A percentile compares a stretch with the other conserved stretches of the same genome.
Conservation (phyloP, 2,329 filamentous ascomycete genomes). For the Stenocarpella maydis region DNA sequence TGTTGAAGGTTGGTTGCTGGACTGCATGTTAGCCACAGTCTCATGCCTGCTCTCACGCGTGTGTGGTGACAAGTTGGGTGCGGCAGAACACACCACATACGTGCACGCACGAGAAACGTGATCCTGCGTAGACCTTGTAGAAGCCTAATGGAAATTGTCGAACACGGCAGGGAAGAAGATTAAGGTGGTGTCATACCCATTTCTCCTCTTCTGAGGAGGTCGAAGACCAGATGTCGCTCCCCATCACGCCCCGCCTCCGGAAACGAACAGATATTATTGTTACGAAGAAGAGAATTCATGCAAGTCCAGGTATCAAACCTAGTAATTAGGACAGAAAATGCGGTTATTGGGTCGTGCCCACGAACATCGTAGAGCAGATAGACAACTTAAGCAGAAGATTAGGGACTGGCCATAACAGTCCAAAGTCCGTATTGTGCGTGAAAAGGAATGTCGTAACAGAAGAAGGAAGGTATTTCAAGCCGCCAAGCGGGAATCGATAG, state of each 20-base stretch:
- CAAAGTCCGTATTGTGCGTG: not conserved
- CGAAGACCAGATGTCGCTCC: constrained; percentile 24
- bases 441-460: constrained; percentile 16
- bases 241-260: not conserved
- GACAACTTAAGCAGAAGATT: constrained; percentile 14
- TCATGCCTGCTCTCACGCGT: not conserved
- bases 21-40: not conserved
- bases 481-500: constrained; percentile 13
- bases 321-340: not conserved
- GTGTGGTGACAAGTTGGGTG: not conserved
- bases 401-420: constrained; percentile 13
- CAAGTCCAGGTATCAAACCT: constrained; percentile 21
- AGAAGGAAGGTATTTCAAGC: not conserved
- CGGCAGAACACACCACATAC: not conserved
- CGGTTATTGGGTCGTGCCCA: not conserved
- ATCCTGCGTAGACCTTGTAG: not conserved
- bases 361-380: not conserved
- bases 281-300: not conserved
- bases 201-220: constrained; percentile 16
- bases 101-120: not conserved
- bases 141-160: not conserved
- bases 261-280: not conserved
- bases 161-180: not conserved
- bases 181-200: constrained; percentile 2
- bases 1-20: constrained; percentile 8